Base-by-base conservation (phyloP, 2,329 filamentous ascomycete species). In the Cladosporium halotolerans region DNA sequence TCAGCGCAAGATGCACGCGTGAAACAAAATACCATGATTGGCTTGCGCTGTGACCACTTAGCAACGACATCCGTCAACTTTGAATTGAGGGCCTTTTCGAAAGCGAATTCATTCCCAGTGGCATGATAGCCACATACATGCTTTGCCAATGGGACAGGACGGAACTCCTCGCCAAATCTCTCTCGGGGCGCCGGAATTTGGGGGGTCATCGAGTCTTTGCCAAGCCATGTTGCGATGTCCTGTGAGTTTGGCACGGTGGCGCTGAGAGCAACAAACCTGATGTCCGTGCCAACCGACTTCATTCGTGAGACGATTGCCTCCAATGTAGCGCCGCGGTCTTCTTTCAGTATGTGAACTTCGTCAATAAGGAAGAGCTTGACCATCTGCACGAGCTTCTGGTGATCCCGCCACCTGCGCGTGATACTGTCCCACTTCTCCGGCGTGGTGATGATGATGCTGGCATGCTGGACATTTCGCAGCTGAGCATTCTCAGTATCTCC, bases 401-500 rank as follows among this genome's bases (percentile, higher is more conserved):
- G 86, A 61, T 95, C 89, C 60, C 84, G 83, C 89, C 89, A 95
- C 64, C 89, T 91, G 14, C 89, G 78, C 0, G 89, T 95, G 67
- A 93, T 84, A 55, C 88, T 92, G 65, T 95, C 89, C 89, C 89
- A 95, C 64, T 95, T 95, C 69, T 95, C 89, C 0, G 89, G 89
- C 0, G 89, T 95, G 0, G 89, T 93, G 57, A 95, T 79, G 59
- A 95, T 92, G 58, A 95, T 88, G 44, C 84, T 84, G 3, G 88
- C 88, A 60, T 77, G 81, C 56, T 89, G 84, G 5, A 92, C 85
- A 51, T 79, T 81, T 18, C 76, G 76, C 55, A 90, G 75, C 59
- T 91, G 83, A 4, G 73, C 70, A 48, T 79, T 75, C 36, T 87
- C 84, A 0, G 87, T 91, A 64, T 95, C 89, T 1, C 89, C 89